Evolutionary conservation across 2,329 filamentous ascomycete species (phyloP).

Genomic region (Sporothrix globosa): DNA sequence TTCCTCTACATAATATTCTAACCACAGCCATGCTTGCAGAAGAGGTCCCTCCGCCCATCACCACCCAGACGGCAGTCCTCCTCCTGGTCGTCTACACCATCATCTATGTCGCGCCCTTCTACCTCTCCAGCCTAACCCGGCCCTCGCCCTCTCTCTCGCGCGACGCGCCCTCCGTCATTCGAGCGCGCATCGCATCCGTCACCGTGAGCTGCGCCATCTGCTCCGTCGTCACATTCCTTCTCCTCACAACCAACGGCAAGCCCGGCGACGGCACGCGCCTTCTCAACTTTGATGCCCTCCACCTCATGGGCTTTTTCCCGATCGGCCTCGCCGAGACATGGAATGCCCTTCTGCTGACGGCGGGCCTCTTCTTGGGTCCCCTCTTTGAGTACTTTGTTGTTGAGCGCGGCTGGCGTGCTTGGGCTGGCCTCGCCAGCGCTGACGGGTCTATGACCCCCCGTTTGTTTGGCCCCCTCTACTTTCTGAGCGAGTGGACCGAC

Average conservation of each 20-base stretch:
- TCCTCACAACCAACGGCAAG: conserved; percentile 61
- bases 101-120: conserved; percentile 88
- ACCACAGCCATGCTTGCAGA: conserved; percentile 26
- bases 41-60: conserved; percentile 47
- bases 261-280: conserved; percentile 47
- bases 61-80: conserved; percentile 44
- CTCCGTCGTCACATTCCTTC: conserved; percentile 65
- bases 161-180: conserved; percentile 88
- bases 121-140: conserved; percentile 76
- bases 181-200: conserved; percentile 79
- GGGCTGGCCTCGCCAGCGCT: conserved; percentile 48
- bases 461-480: conserved; percentile 51
- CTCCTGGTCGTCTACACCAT: conserved; percentile 72
- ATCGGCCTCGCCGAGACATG: conserved; percentile 65
- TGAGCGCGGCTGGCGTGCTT: conserved; percentile 69
- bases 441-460: conserved; percentile 36
- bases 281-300: conserved; percentile 55
- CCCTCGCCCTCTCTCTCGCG: conserved; percentile 78
- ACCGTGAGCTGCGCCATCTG: conserved; percentile 72
- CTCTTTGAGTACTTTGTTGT: conserved; percentile 78
- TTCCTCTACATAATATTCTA: not conserved
- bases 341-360: conserved; percentile 70
- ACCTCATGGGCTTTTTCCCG: conserved; percentile 81
- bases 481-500: conserved; percentile 72
- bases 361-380: conserved; percentile 79